phyloP scores from a whole-genome alignment of 805 yeast species.

The Sugiyamaella floridensis region DNA sequence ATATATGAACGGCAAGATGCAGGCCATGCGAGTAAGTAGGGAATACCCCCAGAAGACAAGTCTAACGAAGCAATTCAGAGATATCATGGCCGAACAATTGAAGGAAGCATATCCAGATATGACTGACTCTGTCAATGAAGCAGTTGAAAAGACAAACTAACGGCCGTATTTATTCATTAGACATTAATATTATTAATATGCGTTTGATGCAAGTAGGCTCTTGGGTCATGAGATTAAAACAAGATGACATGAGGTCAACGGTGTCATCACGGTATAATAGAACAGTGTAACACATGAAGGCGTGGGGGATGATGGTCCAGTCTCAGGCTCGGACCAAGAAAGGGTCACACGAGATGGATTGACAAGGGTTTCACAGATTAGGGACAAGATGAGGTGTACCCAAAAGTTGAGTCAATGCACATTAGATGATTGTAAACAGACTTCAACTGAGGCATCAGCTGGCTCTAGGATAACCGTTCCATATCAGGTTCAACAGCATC shows the following conservation, averaged over 20 bases:
- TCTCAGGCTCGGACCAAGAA: too few relatives aligned
- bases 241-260: not conserved
- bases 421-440: too few relatives aligned
- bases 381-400: too few relatives aligned
- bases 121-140: constrained; percentile 48
- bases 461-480: too few relatives aligned
- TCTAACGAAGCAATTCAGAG: constrained; percentile 42
- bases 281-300: too few relatives aligned
- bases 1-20: constrained; percentile 74
- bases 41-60: constrained; percentile 13
- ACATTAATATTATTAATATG: constrained; percentile 3
- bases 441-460: too few relatives aligned
- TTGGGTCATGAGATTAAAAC: not conserved
- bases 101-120: constrained; percentile 75
- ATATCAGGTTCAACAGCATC: too few relatives aligned
- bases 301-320: too few relatives aligned
- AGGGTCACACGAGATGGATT: too few relatives aligned
- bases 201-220: not conserved
- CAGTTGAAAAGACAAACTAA: constrained; percentile 3
- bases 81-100: constrained; percentile 61
- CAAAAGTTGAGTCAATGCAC: too few relatives aligned
- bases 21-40: constrained; percentile 41
- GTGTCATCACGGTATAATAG: too few relatives aligned
- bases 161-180: constrained; percentile 3
- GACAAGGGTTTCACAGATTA: too few relatives aligned